Percentiles rank a stretch among this genome's conserved stretches.
Conservation (phyloP, 1,284 basidiomycete species). For the Veloporphyrellus conicus region DNA sequence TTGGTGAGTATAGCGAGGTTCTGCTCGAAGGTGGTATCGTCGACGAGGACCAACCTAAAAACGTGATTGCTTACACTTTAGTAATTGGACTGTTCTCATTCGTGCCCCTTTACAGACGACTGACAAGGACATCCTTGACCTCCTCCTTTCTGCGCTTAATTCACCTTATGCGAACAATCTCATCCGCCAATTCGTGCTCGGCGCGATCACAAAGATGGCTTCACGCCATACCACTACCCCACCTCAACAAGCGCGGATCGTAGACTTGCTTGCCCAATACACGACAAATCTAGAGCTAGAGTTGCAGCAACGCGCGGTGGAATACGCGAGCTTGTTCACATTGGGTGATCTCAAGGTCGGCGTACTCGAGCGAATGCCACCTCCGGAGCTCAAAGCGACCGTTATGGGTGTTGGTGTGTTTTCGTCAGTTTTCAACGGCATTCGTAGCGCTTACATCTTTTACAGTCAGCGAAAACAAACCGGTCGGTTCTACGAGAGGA, state of each 20-base stretch:
- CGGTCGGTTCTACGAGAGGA: slow-evolving; percentile 81
- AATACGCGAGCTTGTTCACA: slow-evolving; percentile 83
- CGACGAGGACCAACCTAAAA: slow-evolving; percentile 78
- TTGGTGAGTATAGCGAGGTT: slow-evolving; percentile 95
- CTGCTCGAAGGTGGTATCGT: slow-evolving; percentile 86
- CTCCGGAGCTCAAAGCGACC: slow-evolving; percentile 91
- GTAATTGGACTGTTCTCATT: slow-evolving; percentile 2
- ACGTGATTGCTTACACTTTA: slow-evolving; percentile 40
- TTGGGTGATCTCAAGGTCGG: slow-evolving; percentile 78
- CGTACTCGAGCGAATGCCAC: slow-evolving; percentile 96
- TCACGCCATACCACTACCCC: slow-evolving; percentile 65
- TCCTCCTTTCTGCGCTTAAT: slow-evolving; percentile 83
- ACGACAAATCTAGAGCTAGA: slow-evolving; percentile 88
- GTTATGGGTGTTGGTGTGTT: slow-evolving; percentile 81
- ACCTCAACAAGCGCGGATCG: slow-evolving; percentile 74
- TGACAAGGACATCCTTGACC: slow-evolving; percentile 82
- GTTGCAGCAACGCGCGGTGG: slow-evolving; percentile 92
- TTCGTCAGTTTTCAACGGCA: neutral
- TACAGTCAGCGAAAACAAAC: slow-evolving; percentile 86
- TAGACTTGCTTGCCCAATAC: slow-evolving; percentile 71
- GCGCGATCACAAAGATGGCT: slow-evolving; percentile 87
- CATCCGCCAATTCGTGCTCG: slow-evolving; percentile 89
- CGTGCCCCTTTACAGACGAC: slow-evolving; percentile 47
- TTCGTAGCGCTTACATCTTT: slow-evolving; percentile 1
- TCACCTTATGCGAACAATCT: slow-evolving; percentile 94